Percentiles rank a stretch among this genome's conserved stretches.
Conservation (phyloP, 306 rosid genomes). For the Prosopis cineraria region DNA sequence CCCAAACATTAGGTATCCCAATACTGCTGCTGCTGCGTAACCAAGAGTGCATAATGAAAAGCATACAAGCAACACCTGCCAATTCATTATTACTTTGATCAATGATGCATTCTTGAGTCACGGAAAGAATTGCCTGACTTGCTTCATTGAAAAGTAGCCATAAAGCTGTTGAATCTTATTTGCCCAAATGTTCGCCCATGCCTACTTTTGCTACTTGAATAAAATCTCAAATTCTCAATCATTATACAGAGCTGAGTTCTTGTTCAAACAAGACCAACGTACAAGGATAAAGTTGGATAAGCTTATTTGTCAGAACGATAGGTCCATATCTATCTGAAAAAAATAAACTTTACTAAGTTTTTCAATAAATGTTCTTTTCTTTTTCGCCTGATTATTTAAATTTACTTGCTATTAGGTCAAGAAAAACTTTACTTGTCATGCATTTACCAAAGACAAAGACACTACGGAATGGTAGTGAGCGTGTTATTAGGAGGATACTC, state of each 20-base stretch:
- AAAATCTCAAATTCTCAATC: neutral
- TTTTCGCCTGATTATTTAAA: neutral
- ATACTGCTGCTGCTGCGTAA: constrained; percentile 66
- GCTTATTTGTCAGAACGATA: neutral
- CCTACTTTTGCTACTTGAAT: neutral
- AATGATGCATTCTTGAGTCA: neutral
- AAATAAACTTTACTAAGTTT: neutral
- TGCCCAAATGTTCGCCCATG: neutral
- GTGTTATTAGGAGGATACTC: constrained; percentile 21
- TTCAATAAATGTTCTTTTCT: neutral
- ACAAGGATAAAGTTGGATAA: neutral
- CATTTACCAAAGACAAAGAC: neutral
- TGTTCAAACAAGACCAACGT: neutral
- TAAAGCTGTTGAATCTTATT: neutral
- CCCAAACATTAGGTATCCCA: constrained; percentile 79
- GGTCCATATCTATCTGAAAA: neutral
- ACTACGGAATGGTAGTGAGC: neutral
- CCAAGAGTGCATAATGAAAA: constrained; percentile 57
- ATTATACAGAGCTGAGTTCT: neutral
- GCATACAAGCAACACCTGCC: constrained; percentile 64
- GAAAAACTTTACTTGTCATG: neutral
- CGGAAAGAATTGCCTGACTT: neutral
- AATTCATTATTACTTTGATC: neutral
- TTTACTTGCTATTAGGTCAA: neutral
- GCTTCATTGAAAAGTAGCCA: neutral